phyloP scores from a whole-genome alignment of 768 basidiomycete species.

The Suillus brevipes region DNA sequence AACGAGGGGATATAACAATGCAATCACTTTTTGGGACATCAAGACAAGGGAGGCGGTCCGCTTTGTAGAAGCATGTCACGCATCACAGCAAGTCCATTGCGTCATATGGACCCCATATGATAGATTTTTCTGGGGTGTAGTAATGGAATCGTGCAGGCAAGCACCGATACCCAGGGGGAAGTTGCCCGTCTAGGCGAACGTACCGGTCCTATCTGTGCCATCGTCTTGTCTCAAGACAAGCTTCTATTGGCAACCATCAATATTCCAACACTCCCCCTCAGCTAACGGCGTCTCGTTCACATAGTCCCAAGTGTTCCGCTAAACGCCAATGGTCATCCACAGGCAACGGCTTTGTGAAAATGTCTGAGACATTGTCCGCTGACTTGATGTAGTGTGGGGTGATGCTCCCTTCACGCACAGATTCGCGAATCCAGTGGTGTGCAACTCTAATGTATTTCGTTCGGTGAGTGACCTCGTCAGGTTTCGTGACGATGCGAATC shows the following conservation, averaged over 20 bases:
- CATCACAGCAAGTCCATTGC: not conserved
- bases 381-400: too few species aligned
- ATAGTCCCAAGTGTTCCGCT: too few species aligned
- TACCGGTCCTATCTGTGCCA: not conserved
- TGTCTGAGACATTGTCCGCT: too few species aligned
- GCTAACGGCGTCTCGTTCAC: too few species aligned
- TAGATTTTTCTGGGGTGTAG: slow-evolving; percentile 2
- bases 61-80: not conserved
- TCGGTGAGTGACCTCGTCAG: too few species aligned
- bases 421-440: too few species aligned
- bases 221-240: not conserved
- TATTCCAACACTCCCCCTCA: too few species aligned
- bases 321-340: too few species aligned
- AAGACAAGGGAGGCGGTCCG: not conserved
- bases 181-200: not conserved
- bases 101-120: not conserved
- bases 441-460: too few species aligned
- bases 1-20: not conserved
- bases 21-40: not conserved
- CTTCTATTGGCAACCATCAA: not conserved
- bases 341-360: too few species aligned
- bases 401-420: too few species aligned
- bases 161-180: not conserved
- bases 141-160: not conserved
- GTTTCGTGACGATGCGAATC: too few species aligned